Evolutionary conservation across 2,329 filamentous ascomycete genomes (phyloP), one percentile per base, ranked within the genome.

Genomic region (Acephala macrosclerotiorum): DNA sequence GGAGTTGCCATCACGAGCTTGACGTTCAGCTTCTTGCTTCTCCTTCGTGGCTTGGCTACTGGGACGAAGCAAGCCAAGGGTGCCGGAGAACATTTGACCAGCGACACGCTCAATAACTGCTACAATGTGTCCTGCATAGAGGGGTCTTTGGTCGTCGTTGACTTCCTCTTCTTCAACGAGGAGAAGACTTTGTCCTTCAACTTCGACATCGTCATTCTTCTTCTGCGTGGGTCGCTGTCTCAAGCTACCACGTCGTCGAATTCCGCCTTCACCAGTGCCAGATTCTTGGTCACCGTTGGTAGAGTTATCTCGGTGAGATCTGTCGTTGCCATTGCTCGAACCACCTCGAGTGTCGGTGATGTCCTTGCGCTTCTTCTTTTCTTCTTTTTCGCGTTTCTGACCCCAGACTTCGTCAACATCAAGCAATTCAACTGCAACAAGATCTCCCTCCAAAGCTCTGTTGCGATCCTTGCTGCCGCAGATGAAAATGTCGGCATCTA

Each of bases 331-430:
- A 70, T 91, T 91, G 74, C 89, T 92, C 70, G 87, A 91, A 68
- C 91, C 91, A 71, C 90, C 90, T 70, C 95, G 90, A 66, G 93
- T 94, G 77, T 98, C 96, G 38, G 94, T 96, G 66, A 97, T 97
- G 76, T 99, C 96, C 85, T 99, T 99, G 79, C 96, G 92, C 84
- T 98, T 99, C 88, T 99, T 99, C 87, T 99, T 99, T 79, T 99
- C 96, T 81, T 99, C 96, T 79, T 99, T 99, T 80, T 99, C 96
- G 64, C 94, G 93, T 85, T 99, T 99, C 83, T 99, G 96, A 26
- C 91, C 89, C 96, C 96, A 99, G 2, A 99, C 96, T 77, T 99
- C 96, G 77, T 98, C 96, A 8, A 99, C 96, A 75, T 99, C 95
- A 60, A 99, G 89, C 56, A 99, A 89, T 80, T 99, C 96, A 61